Evolutionary conservation across 345 rosid genomes (phyloP).

Genomic region (Cardamine occulta): DNA sequence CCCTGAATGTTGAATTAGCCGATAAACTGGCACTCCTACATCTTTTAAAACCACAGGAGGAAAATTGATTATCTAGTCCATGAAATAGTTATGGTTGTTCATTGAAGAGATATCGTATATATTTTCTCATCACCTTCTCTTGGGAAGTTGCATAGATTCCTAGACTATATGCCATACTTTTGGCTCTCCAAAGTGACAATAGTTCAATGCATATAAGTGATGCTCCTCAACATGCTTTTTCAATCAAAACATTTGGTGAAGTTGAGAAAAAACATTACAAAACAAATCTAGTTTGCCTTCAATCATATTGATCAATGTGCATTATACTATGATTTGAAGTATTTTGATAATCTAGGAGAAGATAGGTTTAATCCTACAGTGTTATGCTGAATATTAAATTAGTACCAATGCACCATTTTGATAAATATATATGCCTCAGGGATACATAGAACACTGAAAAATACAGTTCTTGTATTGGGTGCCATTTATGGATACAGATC

Average conservation of each 20-base stretch:
- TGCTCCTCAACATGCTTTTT: slow-evolving; percentile 88
- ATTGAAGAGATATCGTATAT: slow-evolving; percentile 80
- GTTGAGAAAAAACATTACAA: not conserved
- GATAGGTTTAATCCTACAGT: too few relatives aligned
- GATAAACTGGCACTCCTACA: slow-evolving; percentile 56
- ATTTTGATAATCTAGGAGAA: too few relatives aligned
- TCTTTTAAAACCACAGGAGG: slow-evolving; percentile 55
- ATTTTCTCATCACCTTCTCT: slow-evolving; percentile 69
- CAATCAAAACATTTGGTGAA: too few relatives aligned
- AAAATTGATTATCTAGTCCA: slow-evolving; percentile 87
- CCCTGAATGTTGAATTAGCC: slow-evolving; percentile 70
- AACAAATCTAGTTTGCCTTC: not conserved
- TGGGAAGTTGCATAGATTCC: slow-evolving; percentile 71
- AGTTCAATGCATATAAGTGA: slow-evolving; percentile 80
- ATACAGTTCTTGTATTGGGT: too few relatives aligned
- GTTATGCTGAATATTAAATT: too few relatives aligned
- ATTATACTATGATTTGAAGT: too few relatives aligned
- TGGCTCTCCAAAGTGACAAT: slow-evolving; percentile 76
- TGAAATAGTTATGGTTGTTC: slow-evolving; percentile 78
- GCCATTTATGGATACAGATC: too few relatives aligned
- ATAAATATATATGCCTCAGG: too few relatives aligned
- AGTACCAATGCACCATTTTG: too few relatives aligned
- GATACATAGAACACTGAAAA: too few relatives aligned
- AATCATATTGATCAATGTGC: too few relatives aligned
- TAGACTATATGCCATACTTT: slow-evolving; percentile 87